Evolutionary conservation across 208 protist genomes (phyloP), one percentile per base, ranked within the genome.

Genomic region (Acanthamoeba sp.): DNA sequence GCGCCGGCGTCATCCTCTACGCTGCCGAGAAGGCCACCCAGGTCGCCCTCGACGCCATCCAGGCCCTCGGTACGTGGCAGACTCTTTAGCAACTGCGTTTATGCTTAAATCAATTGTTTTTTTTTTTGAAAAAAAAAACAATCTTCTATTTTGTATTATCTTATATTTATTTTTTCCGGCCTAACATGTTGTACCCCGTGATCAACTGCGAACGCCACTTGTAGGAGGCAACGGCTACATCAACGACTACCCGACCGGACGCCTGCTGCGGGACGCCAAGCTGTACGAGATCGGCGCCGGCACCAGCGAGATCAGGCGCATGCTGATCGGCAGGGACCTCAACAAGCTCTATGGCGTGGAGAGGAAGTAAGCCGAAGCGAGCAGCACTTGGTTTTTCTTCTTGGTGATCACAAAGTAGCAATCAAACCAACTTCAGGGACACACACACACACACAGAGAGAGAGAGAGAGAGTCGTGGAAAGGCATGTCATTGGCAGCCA

Each of bases 191-290:
- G n/a, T n/a, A n/a, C n/a, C n/a, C n/a, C n/a, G n/a, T n/a, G n/a
- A n/a, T n/a, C n/a, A n/a, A n/a, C n/a, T n/a, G n/a, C n/a, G n/a
- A n/a, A n/a, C n/a, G n/a, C n/a, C n/a, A n/a, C n/a, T n/a, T n/a
- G n/a, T 27, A 95, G 99, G 99, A 36, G 98, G 98, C 32, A 99
- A 99, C 95, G 99, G 99, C 7, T 99, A 99, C 95, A 99, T 98
- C 52, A 97, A 98, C 55, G 98, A 99, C 24, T 99, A 99, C 97
- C 98, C 98, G 80, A 98, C 98, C n/a, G 98, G 99, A 90, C 97
- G 98, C 48, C 93, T 99, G 14, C 97, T 99, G 96, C 96, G 99
- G 18, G 99, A 99, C 84, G 98, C 98, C 80, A 99, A 99, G 96
- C 96, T 99, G 50, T 98, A 99, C 52, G 98, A 99, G 95, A 98